Base-by-base conservation (phyloP, 2,329 filamentous ascomycete species). In the Colletotrichum musicola region DNA sequence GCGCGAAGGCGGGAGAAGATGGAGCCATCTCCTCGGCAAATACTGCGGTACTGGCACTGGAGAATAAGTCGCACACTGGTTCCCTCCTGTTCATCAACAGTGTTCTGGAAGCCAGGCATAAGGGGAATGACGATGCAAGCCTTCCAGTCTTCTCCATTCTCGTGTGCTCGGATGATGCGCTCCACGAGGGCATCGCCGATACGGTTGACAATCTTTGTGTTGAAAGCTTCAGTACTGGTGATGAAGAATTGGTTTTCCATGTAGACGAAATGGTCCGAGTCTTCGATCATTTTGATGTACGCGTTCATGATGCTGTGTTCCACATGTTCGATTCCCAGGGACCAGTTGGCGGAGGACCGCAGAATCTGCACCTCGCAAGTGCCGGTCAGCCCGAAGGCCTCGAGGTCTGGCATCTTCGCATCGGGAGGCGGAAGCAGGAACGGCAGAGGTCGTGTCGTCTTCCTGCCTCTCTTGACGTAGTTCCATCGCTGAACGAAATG, bases 211-310 rank as follows among this genome's bases (percentile, higher is more conserved):
- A 99, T 96, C 77, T 91, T 93, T 13, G 92, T 93, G 60, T 92
- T 93, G 74, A 97, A 90, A 5, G 95, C 94, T 75, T 96, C 92
- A 58, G 93, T 96, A 73, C 93, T 97, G 42, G 93, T 97, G 78
- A 99, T 93, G 83, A 97, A 99, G 81, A 98, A 99, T 77, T 99
- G 96, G 77, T 99, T 99, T 79, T 99, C 96, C 72, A 98, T 97
- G 80, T 99, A 98, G 59, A 98, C 93, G 75, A 98, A 97, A 78
- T 98, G 96, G 55, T 99, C 94, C 1, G 94, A 98, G 72, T 95
- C 92, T 72, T 96, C 92, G 73, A 99, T 99, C 84, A 97, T 90
- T 78, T 97, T 96, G 73, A 97, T 88, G 76, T 98, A 98, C 4
- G 96, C 95, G 71, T 92, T 96, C 86, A 97, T 95, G 77, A 99